phyloP scores from a whole-genome alignment of 495 filamentous ascomycete species.

The Penicillium cataractarum region DNA sequence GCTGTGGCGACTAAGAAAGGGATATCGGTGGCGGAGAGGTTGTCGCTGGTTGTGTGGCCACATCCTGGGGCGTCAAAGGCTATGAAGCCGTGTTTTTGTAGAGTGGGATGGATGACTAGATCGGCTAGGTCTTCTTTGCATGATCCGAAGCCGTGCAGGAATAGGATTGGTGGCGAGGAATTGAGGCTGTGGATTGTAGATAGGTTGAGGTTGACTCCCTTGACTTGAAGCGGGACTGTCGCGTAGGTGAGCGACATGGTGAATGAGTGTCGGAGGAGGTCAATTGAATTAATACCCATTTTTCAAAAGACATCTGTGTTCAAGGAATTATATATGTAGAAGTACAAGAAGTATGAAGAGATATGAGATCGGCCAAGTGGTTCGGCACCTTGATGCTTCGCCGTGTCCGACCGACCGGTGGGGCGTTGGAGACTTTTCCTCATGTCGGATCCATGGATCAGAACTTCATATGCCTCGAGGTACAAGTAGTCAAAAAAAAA shows the following conservation, averaged over 20 bases:
- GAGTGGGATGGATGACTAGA: constrained; percentile 19
- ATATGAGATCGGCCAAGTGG: background rate
- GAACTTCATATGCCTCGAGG: background rate
- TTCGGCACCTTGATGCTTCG: background rate
- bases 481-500: background rate
- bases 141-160: constrained; percentile 37
- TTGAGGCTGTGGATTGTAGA: constrained; percentile 27
- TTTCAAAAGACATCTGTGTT: background rate
- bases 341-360: background rate
- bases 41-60: constrained; percentile 23
- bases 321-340: background rate
- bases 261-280: background rate
- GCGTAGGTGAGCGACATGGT: constrained; percentile 22
- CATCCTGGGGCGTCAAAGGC: constrained; percentile 36
- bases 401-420: background rate
- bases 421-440: background rate
- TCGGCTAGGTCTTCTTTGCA: constrained; percentile 39
- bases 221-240: constrained; percentile 20
- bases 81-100: constrained; percentile 28
- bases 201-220: constrained; percentile 23
- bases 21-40: constrained; percentile 29
- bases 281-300: background rate
- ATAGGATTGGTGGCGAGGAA: constrained; percentile 27
- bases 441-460: background rate
- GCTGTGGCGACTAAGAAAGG: constrained; percentile 35